A percentile compares a stretch with the other conserved stretches of the same genome.
These are phyloP conservation scores for Coniosporium apollinis DNA, from an alignment of 495 filamentous ascomycete genomes.

Conservation along the genomic window DNA sequence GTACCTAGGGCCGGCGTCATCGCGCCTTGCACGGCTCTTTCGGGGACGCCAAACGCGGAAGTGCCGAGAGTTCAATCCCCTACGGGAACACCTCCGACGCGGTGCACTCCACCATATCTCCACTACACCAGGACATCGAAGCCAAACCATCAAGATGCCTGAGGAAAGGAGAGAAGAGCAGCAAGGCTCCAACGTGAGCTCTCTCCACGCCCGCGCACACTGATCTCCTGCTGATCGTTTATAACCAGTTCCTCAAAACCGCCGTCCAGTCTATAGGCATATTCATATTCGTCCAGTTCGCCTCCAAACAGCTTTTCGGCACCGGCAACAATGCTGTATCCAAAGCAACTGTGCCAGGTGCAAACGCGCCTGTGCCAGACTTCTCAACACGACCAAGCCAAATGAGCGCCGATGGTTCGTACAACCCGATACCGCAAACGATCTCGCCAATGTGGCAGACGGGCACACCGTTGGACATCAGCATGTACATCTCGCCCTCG, in stretches of 20 bases:
- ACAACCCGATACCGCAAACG: conserved; percentile 55
- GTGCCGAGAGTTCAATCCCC: too few relatives aligned
- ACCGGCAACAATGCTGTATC: conserved; percentile 28
- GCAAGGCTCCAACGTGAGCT: conserved; percentile 2
- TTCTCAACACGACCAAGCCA: conserved; percentile 45
- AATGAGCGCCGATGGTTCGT: conserved; percentile 42
- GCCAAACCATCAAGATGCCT: conserved; percentile 8
- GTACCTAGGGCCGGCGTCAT: too few relatives aligned
- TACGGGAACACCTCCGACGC: too few relatives aligned
- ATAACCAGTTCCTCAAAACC: not conserved
- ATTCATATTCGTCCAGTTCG: conserved; percentile 50
- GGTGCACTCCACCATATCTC: too few relatives aligned
- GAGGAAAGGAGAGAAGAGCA: conserved; percentile 10
- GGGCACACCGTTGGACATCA: conserved; percentile 64
- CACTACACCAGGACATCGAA: too few relatives aligned
- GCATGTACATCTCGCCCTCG: conserved; percentile 65
- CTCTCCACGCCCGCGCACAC: too few relatives aligned
- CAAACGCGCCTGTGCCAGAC: conserved; percentile 40
- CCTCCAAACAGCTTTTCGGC: conserved; percentile 37
- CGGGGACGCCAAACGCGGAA: too few relatives aligned
- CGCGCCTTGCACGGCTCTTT: too few relatives aligned
- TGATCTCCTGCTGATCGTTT: not conserved
- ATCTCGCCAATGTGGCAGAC: conserved; percentile 78
- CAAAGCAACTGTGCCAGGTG: conserved; percentile 26
- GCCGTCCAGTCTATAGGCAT: conserved; percentile 50